Evolutionary conservation across 2,329 filamentous ascomycete genomes (phyloP).

Genomic region (Stachybotrys chlorohalonatus): DNA sequence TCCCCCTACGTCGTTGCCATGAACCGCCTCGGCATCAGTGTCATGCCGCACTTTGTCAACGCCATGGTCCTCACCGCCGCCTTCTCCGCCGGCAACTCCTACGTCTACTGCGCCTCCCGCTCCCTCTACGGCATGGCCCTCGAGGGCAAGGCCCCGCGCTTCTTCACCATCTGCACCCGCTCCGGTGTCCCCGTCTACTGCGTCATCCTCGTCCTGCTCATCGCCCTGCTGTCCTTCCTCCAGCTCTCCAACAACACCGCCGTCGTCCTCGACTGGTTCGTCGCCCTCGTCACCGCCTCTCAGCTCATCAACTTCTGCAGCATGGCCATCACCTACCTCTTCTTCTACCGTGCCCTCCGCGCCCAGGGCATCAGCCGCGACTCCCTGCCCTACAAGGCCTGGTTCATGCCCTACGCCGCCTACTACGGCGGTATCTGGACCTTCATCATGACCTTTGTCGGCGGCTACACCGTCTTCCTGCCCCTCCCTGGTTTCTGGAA

Average conservation of each 20-base stretch:
- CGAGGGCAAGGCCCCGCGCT: conserved; percentile 54
- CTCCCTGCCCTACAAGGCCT: conserved; percentile 60
- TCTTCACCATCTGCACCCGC: conserved; percentile 52
- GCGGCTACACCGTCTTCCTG: conserved; percentile 69
- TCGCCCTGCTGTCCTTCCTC: conserved; percentile 65
- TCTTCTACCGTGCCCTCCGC: conserved; percentile 59
- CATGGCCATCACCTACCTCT: conserved; percentile 62
- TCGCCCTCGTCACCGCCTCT: conserved; percentile 60
- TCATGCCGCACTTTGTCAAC: conserved; percentile 65
- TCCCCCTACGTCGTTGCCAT: conserved; percentile 62
- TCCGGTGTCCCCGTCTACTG: conserved; percentile 67
- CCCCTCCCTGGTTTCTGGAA: conserved; percentile 52
- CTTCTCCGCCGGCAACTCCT: conserved; percentile 58
- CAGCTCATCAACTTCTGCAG: conserved; percentile 66
- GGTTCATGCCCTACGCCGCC: conserved; percentile 62
- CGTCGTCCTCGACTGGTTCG: conserved; percentile 64
- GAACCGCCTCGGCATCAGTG: conserved; percentile 51
- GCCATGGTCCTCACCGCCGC: conserved; percentile 61
- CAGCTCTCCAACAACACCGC: conserved; percentile 58
- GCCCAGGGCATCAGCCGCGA: conserved; percentile 61
- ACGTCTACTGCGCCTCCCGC: conserved; percentile 56
- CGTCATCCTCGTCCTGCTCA: conserved; percentile 54
- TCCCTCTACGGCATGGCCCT: conserved; percentile 60
- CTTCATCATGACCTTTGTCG: conserved; percentile 63
- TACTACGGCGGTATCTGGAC: conserved; percentile 57